phyloP scores from a whole-genome alignment of 208 protist genomes.

The Trypanosoma platydactyli region DNA sequence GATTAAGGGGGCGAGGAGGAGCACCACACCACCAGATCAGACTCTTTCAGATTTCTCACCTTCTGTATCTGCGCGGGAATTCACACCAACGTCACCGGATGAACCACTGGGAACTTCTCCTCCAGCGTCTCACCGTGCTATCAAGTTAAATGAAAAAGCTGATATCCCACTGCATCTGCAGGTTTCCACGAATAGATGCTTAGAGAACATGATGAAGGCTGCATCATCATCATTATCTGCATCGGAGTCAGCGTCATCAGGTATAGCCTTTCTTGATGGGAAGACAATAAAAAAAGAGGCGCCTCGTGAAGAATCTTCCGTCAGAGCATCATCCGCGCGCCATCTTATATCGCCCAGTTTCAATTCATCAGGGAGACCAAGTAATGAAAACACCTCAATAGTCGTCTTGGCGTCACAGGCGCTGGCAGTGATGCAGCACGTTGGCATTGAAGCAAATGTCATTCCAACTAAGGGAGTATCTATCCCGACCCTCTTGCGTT shows the following conservation, averaged over 20 bases:
- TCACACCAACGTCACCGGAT: background rate
- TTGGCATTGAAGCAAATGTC: slow-evolving; percentile 15
- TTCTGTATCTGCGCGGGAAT: background rate
- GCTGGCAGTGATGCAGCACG: background rate
- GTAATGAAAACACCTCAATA: background rate
- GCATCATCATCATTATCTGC: background rate
- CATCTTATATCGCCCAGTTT: slow-evolving; percentile 4
- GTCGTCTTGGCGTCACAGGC: background rate
- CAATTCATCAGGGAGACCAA: background rate
- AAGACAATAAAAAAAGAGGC: background rate
- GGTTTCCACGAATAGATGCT: background rate
- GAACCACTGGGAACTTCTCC: background rate
- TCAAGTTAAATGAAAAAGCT: background rate
- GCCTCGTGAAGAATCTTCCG: background rate
- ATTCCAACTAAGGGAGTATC: slow-evolving; percentile 7
- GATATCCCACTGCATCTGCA: background rate
- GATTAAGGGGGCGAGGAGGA: no score
- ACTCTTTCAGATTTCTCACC: background rate
- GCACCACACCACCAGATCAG: no score
- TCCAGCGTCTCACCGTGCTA: background rate
- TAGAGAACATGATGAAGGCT: background rate
- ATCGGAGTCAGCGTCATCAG: background rate
- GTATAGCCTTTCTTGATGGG: background rate
- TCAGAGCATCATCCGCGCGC: background rate
- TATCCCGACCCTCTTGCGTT: slow-evolving; percentile 33